Evolutionary conservation across 2,329 filamentous ascomycete species (phyloP), one percentile per base, ranked within the genome.

Genomic region (Penicillium crustosum): DNA sequence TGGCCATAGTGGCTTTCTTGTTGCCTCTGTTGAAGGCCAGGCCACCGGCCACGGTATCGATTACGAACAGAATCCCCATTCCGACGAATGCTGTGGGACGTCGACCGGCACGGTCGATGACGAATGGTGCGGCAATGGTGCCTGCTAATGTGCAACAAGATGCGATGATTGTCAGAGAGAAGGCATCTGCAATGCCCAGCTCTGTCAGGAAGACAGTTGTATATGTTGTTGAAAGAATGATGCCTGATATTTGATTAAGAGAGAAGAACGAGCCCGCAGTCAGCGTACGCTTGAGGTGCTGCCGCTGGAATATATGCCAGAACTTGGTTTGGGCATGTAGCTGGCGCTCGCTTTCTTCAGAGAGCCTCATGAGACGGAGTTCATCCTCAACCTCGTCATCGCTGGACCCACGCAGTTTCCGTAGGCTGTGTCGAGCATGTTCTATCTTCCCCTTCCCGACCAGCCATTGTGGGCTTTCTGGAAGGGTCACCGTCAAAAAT

Each of bases 221-320:
- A 53, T 77, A 77, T 2, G 73, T 75, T 1, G 69, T 72, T 23
- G 71, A 71, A 9, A 76, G 66, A 33, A 76, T 74, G 50, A 75
- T 56, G 12, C 74, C 74, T 6, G 71, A 72, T 21, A 76, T 66
- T 49, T 76, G 74, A 45, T 73, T 73, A 19, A 75, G 60, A 36
- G 68, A 72, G 53, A 70, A 73, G 51, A 75, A 72, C 1, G 73
- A 70, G 4, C 73, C 73, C 1, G 68, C 72, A 7, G 70, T 71
- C 33, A 76, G 50, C 17, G 74, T 76, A 17, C 74, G 72, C 49
- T 68, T 67, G 47, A 77, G 63, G 51, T 76, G 68, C 19, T 70
- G 49, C 23, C 62, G 63, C 39, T 71, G 62, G 58, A 76, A 73
- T 17, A 77, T 75, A 50, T 74, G 66, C 70, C 70, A 74, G 57